phyloP scores from a whole-genome alignment of 1,284 basidiomycete species.

The Pyrrhoderma noxium region DNA sequence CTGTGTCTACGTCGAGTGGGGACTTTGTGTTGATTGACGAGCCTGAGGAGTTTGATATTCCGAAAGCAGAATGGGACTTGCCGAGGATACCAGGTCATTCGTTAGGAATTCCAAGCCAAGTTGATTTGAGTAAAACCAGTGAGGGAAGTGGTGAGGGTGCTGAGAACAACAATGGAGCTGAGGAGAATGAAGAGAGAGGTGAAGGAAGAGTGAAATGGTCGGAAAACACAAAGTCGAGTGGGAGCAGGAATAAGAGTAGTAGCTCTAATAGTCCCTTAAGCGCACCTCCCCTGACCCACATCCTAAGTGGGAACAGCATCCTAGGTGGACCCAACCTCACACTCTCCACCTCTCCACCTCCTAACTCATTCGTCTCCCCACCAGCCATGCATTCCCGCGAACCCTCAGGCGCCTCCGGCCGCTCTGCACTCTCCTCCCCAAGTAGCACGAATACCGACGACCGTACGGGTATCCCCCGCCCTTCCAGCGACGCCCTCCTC shows the following conservation, averaged over 20 bases:
- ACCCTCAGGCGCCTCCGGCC: constrained; percentile 18
- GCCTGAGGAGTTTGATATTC: constrained; percentile 26
- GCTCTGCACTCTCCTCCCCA: not conserved
- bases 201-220: not conserved
- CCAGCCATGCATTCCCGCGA: constrained; percentile 24
- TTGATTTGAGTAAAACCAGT: constrained; percentile 26
- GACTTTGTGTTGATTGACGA: constrained; percentile 60
- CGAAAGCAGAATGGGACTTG: constrained; percentile 13
- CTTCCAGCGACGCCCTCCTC: constrained; percentile 53
- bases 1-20: constrained; percentile 18
- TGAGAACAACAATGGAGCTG: constrained; percentile 16
- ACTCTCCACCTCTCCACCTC: too few relatives aligned
- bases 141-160: constrained; percentile 18
- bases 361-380: too few relatives aligned
- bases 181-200: constrained; percentile 21
- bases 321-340: too few relatives aligned
- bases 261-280: too few relatives aligned
- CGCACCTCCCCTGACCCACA: too few relatives aligned
- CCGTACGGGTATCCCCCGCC: constrained; percentile 21
- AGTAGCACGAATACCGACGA: not conserved
- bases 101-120: constrained; percentile 14
- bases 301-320: too few relatives aligned
- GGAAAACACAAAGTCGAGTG: not conserved
- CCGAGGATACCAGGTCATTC: constrained; percentile 14
- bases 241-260: too few relatives aligned